phyloP scores from a whole-genome alignment of 768 basidiomycete species.

The Boletus bicolor region DNA sequence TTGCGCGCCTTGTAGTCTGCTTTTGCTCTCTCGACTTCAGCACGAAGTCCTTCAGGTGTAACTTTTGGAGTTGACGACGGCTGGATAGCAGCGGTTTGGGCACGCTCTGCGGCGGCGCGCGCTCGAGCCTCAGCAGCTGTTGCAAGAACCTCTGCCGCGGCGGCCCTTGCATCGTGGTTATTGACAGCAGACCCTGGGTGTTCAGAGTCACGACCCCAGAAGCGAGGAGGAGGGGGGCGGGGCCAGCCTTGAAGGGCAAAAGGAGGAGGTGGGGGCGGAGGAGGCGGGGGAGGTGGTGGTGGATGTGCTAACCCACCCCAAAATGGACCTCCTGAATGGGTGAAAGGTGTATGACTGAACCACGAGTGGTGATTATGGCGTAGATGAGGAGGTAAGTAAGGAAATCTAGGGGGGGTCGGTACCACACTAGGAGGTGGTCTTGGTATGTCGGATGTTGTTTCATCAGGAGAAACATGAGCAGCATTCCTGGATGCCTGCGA shows the following conservation, averaged over 20 bases:
- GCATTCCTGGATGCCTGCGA: conserved; percentile 2
- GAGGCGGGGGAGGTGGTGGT: conserved; percentile 17
- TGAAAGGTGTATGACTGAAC: conserved; percentile 16
- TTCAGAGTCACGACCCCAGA: conserved; percentile 15
- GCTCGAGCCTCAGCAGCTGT: conserved; percentile 16
- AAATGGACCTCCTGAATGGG: conserved; percentile 10
- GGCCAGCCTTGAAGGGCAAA: conserved; percentile 22
- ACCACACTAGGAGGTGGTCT: conserved; percentile 5
- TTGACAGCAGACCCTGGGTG: not conserved
- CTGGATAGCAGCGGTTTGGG: not conserved
- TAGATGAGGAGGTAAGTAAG: conserved; percentile 15
- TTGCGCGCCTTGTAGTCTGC: conserved; percentile 65
- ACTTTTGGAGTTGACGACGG: not conserved
- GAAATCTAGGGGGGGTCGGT: conserved; percentile 16
- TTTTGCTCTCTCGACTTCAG: conserved; percentile 63
- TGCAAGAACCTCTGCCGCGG: conserved; percentile 15
- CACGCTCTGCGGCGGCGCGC: conserved; percentile 3
- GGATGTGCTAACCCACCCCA: conserved; percentile 19
- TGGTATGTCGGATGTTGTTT: not conserved
- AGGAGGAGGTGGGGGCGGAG: not conserved
- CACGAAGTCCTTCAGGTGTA: conserved; percentile 28
- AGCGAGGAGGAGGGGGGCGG: conserved; percentile 21
- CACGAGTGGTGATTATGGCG: conserved; percentile 26
- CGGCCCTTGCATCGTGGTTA: conserved; percentile 9
- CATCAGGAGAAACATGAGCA: not conserved